Conservation (phyloP, 192 early-diverging fungal genomes). For the Coemansia sp. region DNA sequence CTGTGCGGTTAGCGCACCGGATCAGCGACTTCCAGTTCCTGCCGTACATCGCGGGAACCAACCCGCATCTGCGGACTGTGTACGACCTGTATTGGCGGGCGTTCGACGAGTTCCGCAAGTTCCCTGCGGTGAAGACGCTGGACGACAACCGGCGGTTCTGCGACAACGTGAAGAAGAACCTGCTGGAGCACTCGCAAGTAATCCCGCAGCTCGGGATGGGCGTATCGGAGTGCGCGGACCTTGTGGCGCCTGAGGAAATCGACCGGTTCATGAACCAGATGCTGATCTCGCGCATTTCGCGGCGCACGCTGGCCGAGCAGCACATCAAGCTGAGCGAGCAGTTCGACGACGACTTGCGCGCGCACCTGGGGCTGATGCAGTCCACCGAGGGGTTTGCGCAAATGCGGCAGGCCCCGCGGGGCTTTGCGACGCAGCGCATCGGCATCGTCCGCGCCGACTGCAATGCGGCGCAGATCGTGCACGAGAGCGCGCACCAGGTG, state of each 20-base stretch:
- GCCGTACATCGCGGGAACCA: constrained; percentile 91
- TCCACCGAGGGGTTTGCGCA: constrained; percentile 42
- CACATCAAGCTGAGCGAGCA: constrained; percentile 80
- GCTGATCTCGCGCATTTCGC: constrained; percentile 83
- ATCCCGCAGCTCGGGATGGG: constrained; percentile 90
- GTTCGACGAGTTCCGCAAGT: constrained; percentile 76
- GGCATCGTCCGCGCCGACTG: constrained; percentile 50
- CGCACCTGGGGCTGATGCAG: constrained; percentile 16
- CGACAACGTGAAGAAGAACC: constrained; percentile 66
- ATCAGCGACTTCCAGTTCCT: constrained; percentile 91
- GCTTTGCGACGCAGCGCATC: constrained; percentile 56
- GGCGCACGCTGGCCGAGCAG: constrained; percentile 90
- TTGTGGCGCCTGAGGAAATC: constrained; percentile 62
- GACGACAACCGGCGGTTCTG: constrained; percentile 84
- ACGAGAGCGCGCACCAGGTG: constrained; percentile 48
- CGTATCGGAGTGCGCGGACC: constrained; percentile 73
- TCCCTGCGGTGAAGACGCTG: constrained; percentile 70
- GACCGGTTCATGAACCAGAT: constrained; percentile 90
- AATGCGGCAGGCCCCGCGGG: constrained; percentile 46
- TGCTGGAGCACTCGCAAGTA: constrained; percentile 79
- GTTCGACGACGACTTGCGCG: constrained; percentile 50
- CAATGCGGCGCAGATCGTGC: constrained; percentile 52
- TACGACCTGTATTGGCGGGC: constrained; percentile 94
- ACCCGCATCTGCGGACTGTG: constrained; percentile 81
- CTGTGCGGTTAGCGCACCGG: constrained; percentile 85